phyloP scores from a whole-genome alignment of 768 basidiomycete species.

The Myochromella boudieri region DNA sequence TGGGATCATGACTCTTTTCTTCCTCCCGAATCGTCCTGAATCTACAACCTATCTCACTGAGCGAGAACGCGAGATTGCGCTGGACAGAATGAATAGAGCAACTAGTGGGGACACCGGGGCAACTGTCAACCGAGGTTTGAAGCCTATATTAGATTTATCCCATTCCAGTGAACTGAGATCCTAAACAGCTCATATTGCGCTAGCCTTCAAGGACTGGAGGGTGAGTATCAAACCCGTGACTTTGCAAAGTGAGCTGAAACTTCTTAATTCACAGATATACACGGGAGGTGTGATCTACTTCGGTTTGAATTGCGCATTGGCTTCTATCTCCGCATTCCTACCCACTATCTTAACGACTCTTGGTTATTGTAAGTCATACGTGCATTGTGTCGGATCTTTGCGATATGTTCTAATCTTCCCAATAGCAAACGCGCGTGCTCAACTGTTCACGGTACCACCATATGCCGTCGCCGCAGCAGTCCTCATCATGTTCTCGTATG shows the following conservation, averaged over 20 bases:
- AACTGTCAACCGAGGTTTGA: slow-evolving; percentile 58
- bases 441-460: slow-evolving; percentile 79
- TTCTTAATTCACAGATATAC: slow-evolving; percentile 52
- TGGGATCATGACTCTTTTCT: slow-evolving; percentile 51
- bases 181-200: slow-evolving; percentile 52
- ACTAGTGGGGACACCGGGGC: slow-evolving; percentile 66
- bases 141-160: neutral
- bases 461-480: slow-evolving; percentile 71
- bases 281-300: slow-evolving; percentile 74
- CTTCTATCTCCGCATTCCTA: slow-evolving; percentile 81
- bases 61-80: slow-evolving; percentile 55
- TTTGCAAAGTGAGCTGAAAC: too few species aligned
- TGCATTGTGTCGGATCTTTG: neutral
- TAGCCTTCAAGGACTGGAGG: slow-evolving; percentile 74
- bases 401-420: slow-evolving; percentile 8
- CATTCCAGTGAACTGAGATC: slow-evolving; percentile 1
- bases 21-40: slow-evolving; percentile 73
- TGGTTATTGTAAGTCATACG: slow-evolving; percentile 56
- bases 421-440: slow-evolving; percentile 61
- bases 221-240: slow-evolving; percentile 33
- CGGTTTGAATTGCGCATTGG: slow-evolving; percentile 71
- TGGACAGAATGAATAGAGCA: slow-evolving; percentile 67
- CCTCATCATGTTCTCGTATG: slow-evolving; percentile 55
- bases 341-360: slow-evolving; percentile 80
- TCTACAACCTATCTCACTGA: slow-evolving; percentile 59